Conservation (phyloP, 306 rosid genomes). For the Senna tora region DNA sequence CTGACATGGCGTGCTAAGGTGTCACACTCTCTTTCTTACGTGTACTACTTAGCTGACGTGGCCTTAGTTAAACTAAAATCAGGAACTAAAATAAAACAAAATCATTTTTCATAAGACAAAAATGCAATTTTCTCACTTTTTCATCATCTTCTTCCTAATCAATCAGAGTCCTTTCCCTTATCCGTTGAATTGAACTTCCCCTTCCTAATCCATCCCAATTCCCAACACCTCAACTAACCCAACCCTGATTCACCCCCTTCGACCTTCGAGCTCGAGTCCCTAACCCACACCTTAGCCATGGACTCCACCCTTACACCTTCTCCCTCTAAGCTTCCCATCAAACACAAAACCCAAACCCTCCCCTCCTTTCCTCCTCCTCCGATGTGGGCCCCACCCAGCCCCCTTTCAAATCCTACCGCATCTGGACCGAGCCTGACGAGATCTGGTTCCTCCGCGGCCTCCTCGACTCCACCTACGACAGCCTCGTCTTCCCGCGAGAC, state of each 20-base stretch:
- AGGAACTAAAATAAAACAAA: too few relatives aligned
- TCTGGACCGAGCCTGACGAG: constrained; percentile 47
- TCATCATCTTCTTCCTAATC: too few relatives aligned
- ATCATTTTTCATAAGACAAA: too few relatives aligned
- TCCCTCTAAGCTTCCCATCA: constrained; percentile 42
- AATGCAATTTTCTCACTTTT: too few relatives aligned
- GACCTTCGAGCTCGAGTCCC: too few relatives aligned
- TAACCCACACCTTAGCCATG: constrained; percentile 15
- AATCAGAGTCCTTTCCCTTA: too few relatives aligned
- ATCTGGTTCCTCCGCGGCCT: constrained; percentile 45
- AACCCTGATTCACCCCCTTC: not conserved
- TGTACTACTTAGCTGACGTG: too few relatives aligned
- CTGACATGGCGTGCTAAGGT: too few relatives aligned
- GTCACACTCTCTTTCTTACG: too few relatives aligned
- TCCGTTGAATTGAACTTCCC: not conserved
- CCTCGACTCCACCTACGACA: constrained; percentile 27
- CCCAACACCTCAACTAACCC: not conserved
- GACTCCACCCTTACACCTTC: constrained; percentile 39
- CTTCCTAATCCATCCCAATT: too few relatives aligned
- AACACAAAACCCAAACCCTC: constrained; percentile 42
- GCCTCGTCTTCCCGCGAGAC: constrained; percentile 40
- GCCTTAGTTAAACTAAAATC: too few relatives aligned
- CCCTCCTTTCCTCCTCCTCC: not conserved
- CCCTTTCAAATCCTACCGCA: constrained; percentile 47
- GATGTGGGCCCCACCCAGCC: not conserved